Evolutionary conservation across 345 rosid genomes (phyloP).

Genomic region (Atalantia buxifolia): DNA sequence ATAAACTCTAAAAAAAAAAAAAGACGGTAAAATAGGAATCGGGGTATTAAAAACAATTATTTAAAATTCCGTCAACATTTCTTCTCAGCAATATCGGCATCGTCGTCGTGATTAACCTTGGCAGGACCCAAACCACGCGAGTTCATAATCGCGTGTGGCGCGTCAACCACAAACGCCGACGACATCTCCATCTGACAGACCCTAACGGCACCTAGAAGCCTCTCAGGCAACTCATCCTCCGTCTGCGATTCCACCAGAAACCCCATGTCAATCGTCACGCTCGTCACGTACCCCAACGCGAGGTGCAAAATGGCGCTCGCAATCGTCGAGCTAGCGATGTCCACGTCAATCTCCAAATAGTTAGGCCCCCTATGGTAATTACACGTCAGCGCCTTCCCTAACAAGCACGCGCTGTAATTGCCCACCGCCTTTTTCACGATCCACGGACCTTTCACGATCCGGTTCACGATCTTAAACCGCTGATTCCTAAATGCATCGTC

Average conservation of each 20-base stretch:
- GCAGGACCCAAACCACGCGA: constrained; percentile 44
- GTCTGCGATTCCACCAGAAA: constrained; percentile 76
- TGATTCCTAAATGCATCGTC: constrained; percentile 73
- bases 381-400: constrained; percentile 83
- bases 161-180: constrained; percentile 56
- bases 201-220: constrained; percentile 73
- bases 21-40: background rate
- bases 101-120: constrained; percentile 63
- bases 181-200: constrained; percentile 92
- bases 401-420: constrained; percentile 68
- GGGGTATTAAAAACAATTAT: background rate
- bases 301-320: constrained; percentile 72
- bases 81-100: constrained; percentile 20
- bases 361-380: constrained; percentile 75
- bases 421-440: constrained; percentile 77
- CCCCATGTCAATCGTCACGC: constrained; percentile 86
- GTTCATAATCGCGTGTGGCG: constrained; percentile 6
- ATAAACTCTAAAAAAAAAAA: background rate
- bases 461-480: constrained; percentile 86
- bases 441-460: constrained; percentile 96
- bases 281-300: constrained; percentile 72
- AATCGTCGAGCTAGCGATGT: constrained; percentile 69
- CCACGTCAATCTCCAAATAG: constrained; percentile 86
- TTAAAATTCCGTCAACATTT: background rate
- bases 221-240: constrained; percentile 87